phyloP scores from a whole-genome alignment of 148 eudicot species.

The Heliamphora exappendiculata region DNA sequence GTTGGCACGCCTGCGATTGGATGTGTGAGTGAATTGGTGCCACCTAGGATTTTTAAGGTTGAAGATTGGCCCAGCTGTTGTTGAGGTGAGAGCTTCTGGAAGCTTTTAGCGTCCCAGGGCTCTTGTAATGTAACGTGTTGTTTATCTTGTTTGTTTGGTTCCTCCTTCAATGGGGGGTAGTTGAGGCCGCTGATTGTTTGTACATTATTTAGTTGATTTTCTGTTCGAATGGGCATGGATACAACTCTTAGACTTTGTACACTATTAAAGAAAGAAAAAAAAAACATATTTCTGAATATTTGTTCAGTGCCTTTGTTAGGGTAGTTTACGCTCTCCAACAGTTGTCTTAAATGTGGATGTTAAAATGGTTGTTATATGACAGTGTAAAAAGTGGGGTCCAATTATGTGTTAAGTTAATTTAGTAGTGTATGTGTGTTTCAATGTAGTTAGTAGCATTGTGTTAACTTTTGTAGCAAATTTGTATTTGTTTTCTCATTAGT shows the following conservation, averaged over 20 bases:
- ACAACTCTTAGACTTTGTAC: constrained; percentile 3
- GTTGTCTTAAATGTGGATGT: too few relatives aligned
- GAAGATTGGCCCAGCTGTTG: constrained; percentile 3
- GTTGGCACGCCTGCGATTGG: background rate
- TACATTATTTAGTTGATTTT: constrained; percentile 15
- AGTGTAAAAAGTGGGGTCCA: too few relatives aligned
- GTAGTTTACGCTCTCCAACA: too few relatives aligned
- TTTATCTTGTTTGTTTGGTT: constrained; percentile 8
- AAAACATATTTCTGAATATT: background rate
- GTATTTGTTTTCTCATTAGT: too few relatives aligned
- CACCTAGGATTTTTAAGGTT: background rate
- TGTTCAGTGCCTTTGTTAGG: background rate
- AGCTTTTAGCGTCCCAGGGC: constrained; percentile 15
- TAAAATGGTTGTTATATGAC: too few relatives aligned
- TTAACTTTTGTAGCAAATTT: too few relatives aligned
- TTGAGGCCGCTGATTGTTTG: constrained; percentile 9
- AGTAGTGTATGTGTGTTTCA: too few relatives aligned
- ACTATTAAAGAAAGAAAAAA: background rate
- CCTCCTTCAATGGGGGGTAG: background rate
- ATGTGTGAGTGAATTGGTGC: background rate
- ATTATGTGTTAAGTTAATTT: too few relatives aligned
- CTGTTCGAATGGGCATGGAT: constrained; percentile 1
- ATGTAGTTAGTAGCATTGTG: too few relatives aligned
- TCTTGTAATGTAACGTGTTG: constrained; percentile 16
- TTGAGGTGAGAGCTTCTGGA: constrained; percentile 12